Conservation (phyloP, 495 filamentous ascomycete genomes). For the Penicillium simplicissimum region DNA sequence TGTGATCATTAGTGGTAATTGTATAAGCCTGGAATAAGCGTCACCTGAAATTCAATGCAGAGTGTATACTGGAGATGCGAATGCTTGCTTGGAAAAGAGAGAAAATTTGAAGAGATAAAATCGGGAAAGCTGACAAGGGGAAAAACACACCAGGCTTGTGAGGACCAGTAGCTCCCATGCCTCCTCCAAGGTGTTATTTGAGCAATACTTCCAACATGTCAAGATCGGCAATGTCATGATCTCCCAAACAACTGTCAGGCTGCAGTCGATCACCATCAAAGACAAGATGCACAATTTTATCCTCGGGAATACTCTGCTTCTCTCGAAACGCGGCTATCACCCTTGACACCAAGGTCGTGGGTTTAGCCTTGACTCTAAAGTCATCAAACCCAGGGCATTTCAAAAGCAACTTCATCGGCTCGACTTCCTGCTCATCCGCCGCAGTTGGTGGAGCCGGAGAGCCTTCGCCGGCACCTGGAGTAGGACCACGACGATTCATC, state of each 20-base stretch:
- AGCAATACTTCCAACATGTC: conserved; percentile 74
- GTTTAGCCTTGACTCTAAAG: conserved; percentile 58
- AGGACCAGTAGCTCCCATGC: neutral
- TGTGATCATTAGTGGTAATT: neutral
- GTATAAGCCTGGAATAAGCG: neutral
- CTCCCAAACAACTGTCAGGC: conserved; percentile 57
- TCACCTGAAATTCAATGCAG: neutral
- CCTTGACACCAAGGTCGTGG: conserved; percentile 55
- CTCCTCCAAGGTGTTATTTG: conserved; percentile 50
- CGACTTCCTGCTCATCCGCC: conserved; percentile 27
- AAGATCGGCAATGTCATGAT: conserved; percentile 76
- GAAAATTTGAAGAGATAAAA: neutral
- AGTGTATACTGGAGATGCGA: neutral
- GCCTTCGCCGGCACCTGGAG: neutral
- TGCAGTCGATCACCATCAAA: conserved; percentile 82
- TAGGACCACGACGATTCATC: conserved; percentile 7
- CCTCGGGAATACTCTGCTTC: conserved; percentile 42
- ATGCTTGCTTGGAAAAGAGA: neutral
- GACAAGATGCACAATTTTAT: conserved; percentile 58
- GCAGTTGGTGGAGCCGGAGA: neutral
- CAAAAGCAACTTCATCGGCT: conserved; percentile 55
- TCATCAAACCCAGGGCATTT: conserved; percentile 57
- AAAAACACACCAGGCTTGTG: neutral
- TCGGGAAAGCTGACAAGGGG: neutral
- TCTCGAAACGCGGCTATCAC: conserved; percentile 55